Evolutionary conservation across 2,329 filamentous ascomycete genomes (phyloP).

Genomic region (Sarocladiaceae sp.): DNA sequence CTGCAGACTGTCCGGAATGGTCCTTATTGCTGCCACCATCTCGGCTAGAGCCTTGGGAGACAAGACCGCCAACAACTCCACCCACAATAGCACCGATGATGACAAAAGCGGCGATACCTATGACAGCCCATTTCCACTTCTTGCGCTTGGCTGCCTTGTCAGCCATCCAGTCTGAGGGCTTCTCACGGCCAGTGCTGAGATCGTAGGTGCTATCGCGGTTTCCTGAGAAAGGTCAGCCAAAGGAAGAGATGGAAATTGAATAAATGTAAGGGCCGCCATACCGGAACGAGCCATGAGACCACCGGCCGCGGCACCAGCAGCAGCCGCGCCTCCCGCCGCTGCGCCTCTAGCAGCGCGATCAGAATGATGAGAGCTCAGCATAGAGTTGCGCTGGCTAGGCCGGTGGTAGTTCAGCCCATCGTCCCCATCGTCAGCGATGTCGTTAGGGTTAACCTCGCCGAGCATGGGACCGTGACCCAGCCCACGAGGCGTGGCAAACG

Average conservation of each 20-base stretch:
- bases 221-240: neutral
- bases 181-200: constrained; percentile 42
- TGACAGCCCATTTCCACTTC: constrained; percentile 65
- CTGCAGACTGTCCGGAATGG: constrained; percentile 42
- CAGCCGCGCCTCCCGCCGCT: constrained; percentile 30
- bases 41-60: constrained; percentile 47
- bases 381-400: constrained; percentile 44
- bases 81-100: constrained; percentile 66
- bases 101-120: constrained; percentile 55
- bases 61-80: constrained; percentile 66
- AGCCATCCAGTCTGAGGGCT: constrained; percentile 56
- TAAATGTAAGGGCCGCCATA: neutral
- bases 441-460: constrained; percentile 66
- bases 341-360: constrained; percentile 21
- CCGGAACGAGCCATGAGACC: constrained; percentile 16
- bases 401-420: constrained; percentile 62
- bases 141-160: constrained; percentile 54
- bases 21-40: constrained; percentile 16
- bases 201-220: constrained; percentile 26
- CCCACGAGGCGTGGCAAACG: constrained; percentile 30
- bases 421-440: constrained; percentile 82
- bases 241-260: neutral
- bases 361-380: constrained; percentile 47
- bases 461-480: constrained; percentile 34
- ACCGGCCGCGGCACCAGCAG: constrained; percentile 34